These are phyloP conservation scores for Ilyonectria sp. DNA, from an alignment of 2,329 filamentous ascomycete genomes.

Conservation along the genomic window DNA sequence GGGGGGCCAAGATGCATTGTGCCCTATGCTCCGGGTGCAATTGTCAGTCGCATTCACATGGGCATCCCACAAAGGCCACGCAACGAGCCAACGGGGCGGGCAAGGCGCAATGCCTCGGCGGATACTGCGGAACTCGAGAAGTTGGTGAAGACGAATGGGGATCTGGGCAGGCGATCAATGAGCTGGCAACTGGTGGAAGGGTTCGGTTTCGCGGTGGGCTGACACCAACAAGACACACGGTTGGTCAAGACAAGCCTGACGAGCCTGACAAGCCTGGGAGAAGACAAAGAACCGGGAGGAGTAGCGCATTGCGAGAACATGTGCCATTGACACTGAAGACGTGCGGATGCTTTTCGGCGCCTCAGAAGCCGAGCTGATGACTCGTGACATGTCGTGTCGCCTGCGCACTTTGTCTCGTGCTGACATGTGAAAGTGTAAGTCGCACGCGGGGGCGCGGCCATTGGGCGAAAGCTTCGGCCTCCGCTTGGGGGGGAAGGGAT, in stretches of 20 bases:
- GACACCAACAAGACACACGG: neutral
- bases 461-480: conserved; percentile 6
- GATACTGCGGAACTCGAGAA: conserved; percentile 1
- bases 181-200: neutral
- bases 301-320: conserved; percentile 12
- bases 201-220: neutral
- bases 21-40: conserved; percentile 29
- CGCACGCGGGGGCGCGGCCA: conserved; percentile 18
- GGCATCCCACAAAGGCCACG: neutral
- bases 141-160: conserved; percentile 1
- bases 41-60: conserved; percentile 44
- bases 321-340: neutral
- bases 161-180: neutral
- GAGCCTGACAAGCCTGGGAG: neutral
- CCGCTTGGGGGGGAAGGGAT: conserved; percentile 13
- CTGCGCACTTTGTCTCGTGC: conserved; percentile 13
- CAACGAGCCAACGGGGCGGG: neutral
- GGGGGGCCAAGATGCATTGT: conserved; percentile 37
- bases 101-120: conserved; percentile 19
- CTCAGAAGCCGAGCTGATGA: conserved; percentile 42
- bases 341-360: conserved; percentile 37
- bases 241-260: neutral
- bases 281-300: conserved; percentile 2
- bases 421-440: conserved; percentile 49
- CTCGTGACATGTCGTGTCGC: conserved; percentile 38